Percentiles rank a stretch among this genome's conserved stretches.
Evolutionary conservation across 164 flowering plant genomes (phyloP).

Genomic region (Euptelea pleiosperma): DNA sequence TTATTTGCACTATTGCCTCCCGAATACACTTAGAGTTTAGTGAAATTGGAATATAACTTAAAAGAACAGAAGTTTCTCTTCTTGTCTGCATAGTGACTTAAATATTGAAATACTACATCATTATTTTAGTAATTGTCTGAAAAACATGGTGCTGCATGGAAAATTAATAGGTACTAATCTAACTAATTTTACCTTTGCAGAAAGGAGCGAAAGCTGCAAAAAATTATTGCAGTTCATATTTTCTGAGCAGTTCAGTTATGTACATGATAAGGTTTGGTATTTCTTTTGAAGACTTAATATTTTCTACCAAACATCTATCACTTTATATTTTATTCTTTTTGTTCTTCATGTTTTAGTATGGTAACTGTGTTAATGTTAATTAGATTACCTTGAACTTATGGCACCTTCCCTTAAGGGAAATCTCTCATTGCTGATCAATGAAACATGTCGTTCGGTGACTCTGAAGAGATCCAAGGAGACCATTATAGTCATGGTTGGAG

Average conservation of each 20-base stretch:
- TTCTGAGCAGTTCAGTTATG: constrained; percentile 85
- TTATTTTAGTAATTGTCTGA: neutral
- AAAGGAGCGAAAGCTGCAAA: constrained; percentile 75
- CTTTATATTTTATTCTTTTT: too few species aligned
- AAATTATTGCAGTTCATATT: constrained; percentile 61
- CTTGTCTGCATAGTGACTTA: constrained; percentile 3
- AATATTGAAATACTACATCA: neutral
- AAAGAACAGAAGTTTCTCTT: neutral
- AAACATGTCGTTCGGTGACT: too few species aligned
- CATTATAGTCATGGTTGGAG: too few species aligned
- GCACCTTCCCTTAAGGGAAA: too few species aligned
- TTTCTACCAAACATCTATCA: too few species aligned
- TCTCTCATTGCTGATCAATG: too few species aligned
- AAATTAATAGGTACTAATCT: neutral
- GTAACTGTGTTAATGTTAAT: too few species aligned
- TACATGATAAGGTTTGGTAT: constrained; percentile 70
- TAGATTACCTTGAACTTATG: too few species aligned
- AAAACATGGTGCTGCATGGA: neutral
- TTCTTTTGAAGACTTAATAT: too few species aligned
- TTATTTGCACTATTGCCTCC: neutral
- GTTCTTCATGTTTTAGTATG: too few species aligned
- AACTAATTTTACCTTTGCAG: constrained; percentile 42
- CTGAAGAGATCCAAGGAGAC: too few species aligned
- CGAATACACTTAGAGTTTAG: neutral
- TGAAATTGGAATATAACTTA: neutral